Conservation (phyloP, 2,329 filamentous ascomycete species). For the Ceratocystis huliohia region DNA sequence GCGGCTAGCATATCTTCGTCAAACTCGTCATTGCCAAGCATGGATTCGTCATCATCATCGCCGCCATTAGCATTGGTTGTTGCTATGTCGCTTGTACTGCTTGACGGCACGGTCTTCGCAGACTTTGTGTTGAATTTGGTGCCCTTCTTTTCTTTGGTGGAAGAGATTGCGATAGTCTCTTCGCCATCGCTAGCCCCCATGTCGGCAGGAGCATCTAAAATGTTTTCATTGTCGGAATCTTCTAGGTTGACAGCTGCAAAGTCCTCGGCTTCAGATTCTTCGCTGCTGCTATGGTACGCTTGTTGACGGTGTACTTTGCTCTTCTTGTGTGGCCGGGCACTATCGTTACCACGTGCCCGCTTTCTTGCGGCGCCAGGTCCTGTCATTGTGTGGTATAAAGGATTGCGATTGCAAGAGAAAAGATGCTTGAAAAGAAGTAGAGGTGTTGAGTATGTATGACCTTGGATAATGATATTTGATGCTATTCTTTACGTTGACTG, state of each 20-base stretch:
- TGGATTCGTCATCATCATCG: slow-evolving; percentile 20
- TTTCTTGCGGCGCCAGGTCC: slow-evolving; percentile 25
- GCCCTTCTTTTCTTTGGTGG: slow-evolving; percentile 23
- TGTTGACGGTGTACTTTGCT: slow-evolving; percentile 29
- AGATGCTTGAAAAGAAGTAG: neutral
- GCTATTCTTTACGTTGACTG: neutral
- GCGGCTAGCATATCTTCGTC: slow-evolving; percentile 25
- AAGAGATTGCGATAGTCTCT: slow-evolving; percentile 26
- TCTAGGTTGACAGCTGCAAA: slow-evolving; percentile 42
- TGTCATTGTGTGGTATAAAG: slow-evolving; percentile 14
- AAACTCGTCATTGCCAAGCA: slow-evolving; percentile 28
- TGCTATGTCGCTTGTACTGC: slow-evolving; percentile 24
- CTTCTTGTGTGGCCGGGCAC: slow-evolving; percentile 38
- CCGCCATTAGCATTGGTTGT: slow-evolving; percentile 22
- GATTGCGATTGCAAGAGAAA: neutral
- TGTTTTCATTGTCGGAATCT: slow-evolving; percentile 47
- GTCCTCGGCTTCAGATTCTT: slow-evolving; percentile 30
- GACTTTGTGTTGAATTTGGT: slow-evolving; percentile 20
- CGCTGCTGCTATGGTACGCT: slow-evolving; percentile 43
- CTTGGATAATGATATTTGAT: neutral
- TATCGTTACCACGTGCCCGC: slow-evolving; percentile 27
- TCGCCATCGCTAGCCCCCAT: slow-evolving; percentile 31
- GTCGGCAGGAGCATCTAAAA: slow-evolving; percentile 41
- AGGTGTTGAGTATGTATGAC: neutral
- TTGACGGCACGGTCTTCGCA: slow-evolving; percentile 23